Conservation (phyloP, 1,139 yeast genomes). For the Saccharomyces pastorianus region DNA sequence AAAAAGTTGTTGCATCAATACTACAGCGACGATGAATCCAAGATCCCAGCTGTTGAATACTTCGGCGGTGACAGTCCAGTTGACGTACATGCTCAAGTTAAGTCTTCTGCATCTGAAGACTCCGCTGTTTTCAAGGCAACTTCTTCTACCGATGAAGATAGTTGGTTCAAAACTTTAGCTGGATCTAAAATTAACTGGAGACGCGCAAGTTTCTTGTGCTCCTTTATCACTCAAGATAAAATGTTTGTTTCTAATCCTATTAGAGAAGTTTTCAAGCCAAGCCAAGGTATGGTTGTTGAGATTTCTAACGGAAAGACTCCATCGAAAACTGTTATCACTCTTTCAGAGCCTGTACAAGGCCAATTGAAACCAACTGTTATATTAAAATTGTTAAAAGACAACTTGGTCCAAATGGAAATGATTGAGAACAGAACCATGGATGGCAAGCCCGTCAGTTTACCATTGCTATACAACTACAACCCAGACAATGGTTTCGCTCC, state of each 20-base stretch:
- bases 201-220: slow-evolving; percentile 75
- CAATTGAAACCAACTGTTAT: slow-evolving; percentile 61
- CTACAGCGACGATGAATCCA: slow-evolving; percentile 60
- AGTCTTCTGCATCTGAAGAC: slow-evolving; percentile 27
- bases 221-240: slow-evolving; percentile 76
- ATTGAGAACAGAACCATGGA: slow-evolving; percentile 88
- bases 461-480: slow-evolving; percentile 69
- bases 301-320: slow-evolving; percentile 45
- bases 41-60: slow-evolving; percentile 82
- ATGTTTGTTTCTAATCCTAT: slow-evolving; percentile 74
- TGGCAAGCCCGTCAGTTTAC: slow-evolving; percentile 61
- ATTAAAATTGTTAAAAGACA: slow-evolving; percentile 42
- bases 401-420: slow-evolving; percentile 54
- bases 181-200: slow-evolving; percentile 81
- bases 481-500: slow-evolving; percentile 93
- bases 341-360: slow-evolving; percentile 68
- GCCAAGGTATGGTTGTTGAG: slow-evolving; percentile 48
- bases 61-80: slow-evolving; percentile 62
- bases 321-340: slow-evolving; percentile 51
- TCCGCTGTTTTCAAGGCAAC: slow-evolving; percentile 43
- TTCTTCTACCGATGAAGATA: slow-evolving; percentile 42
- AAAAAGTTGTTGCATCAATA: slow-evolving; percentile 56
- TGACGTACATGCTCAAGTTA: slow-evolving; percentile 34
- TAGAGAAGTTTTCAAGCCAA: slow-evolving; percentile 72
- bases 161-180: slow-evolving; percentile 78